A percentile compares a stretch with the other conserved stretches of the same genome.
Evolutionary conservation across 164 flowering plant species (phyloP).

Genomic region (Annona cherimola): DNA sequence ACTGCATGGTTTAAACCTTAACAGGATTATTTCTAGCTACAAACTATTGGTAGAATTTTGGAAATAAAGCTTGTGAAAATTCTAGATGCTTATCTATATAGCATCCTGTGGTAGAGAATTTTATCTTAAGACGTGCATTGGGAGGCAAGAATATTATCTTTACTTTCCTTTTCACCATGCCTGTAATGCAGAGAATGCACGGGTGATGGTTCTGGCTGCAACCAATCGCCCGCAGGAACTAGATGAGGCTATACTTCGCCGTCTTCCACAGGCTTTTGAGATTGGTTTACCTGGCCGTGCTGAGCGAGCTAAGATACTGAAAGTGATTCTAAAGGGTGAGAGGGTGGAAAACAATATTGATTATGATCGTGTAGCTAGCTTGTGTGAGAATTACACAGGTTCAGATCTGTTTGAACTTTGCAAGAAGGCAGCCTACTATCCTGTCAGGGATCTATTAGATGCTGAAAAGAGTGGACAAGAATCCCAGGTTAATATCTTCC

Average conservation of each 20-base stretch:
- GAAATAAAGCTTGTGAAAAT: no score
- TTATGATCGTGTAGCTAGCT: conserved; percentile 52
- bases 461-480: conserved; percentile 66
- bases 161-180: no score
- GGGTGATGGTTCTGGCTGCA: conserved; percentile 98
- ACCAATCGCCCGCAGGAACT: conserved; percentile 98
- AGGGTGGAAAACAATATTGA: conserved; percentile 60
- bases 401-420: conserved; percentile 95
- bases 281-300: conserved; percentile 71
- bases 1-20: no score
- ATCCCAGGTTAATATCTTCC: conserved; percentile 39
- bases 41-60: no score
- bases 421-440: conserved; percentile 91
- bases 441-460: conserved; percentile 73
- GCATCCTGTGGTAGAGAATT: no score
- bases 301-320: conserved; percentile 77
- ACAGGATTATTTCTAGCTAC: no score
- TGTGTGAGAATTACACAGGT: conserved; percentile 88
- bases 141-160: no score
- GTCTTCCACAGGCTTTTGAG: conserved; percentile 94
- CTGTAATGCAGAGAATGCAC: conserved; percentile 56
- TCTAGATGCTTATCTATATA: no score
- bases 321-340: conserved; percentile 83
- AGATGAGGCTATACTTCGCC: conserved; percentile 96
- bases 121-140: no score